A percentile compares a stretch with the other conserved stretches of the same genome.
Evolutionary conservation across 208 protist genomes (phyloP).

Genomic region (Crithidia thermophila): DNA sequence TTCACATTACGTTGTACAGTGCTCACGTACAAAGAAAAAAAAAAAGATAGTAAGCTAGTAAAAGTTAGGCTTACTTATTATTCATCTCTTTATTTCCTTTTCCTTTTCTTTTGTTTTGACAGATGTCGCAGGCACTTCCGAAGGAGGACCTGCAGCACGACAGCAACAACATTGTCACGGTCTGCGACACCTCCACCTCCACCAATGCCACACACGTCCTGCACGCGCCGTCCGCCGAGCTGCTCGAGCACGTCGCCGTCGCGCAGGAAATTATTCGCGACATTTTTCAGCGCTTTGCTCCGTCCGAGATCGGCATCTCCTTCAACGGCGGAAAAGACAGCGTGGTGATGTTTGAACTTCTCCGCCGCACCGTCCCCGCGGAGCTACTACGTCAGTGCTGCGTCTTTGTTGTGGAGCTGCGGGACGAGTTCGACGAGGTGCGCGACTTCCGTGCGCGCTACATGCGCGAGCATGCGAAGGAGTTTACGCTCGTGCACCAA

Average conservation of each 20-base stretch:
- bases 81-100: not conserved
- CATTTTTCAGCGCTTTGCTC: slow-evolving; percentile 32
- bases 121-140: slow-evolving; percentile 5
- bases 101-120: slow-evolving; percentile 13
- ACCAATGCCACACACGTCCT: not conserved
- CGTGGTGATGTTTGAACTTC: slow-evolving; percentile 85
- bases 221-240: slow-evolving; percentile 4
- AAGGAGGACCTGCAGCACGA: slow-evolving; percentile 1
- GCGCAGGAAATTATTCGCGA: slow-evolving; percentile 48
- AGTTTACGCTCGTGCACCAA: slow-evolving; percentile 39
- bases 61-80: not conserved
- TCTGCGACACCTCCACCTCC: not conserved
- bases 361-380: slow-evolving; percentile 42
- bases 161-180: not conserved
- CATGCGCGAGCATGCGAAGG: slow-evolving; percentile 33
- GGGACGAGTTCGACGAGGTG: slow-evolving; percentile 82
- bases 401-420: slow-evolving; percentile 63
- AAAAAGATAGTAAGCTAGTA: not conserved
- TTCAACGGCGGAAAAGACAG: slow-evolving; percentile 94
- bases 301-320: slow-evolving; percentile 72
- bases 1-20: too few species aligned
- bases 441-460: slow-evolving; percentile 61
- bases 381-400: slow-evolving; percentile 45
- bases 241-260: slow-evolving; percentile 3
- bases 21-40: not conserved